Evolutionary conservation across 2,329 filamentous ascomycete genomes (phyloP).

Genomic region (Scolecobasidium constrictum): DNA sequence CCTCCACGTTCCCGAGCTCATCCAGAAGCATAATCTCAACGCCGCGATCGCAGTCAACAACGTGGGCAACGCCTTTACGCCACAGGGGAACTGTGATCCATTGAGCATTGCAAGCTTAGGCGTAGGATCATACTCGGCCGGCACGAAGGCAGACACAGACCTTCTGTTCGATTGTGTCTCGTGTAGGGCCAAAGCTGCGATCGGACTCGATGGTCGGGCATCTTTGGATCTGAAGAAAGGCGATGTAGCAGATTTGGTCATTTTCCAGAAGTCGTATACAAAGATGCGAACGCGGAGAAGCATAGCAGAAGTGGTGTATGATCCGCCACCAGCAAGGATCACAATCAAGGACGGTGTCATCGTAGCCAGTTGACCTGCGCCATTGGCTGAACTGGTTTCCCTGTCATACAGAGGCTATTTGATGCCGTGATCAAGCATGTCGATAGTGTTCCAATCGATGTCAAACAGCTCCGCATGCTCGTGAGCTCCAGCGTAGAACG

Average conservation of each 20-base stretch:
- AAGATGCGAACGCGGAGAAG: conserved; percentile 31
- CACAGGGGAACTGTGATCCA: conserved; percentile 57
- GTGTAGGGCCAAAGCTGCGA: conserved; percentile 27
- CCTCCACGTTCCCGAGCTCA: conserved; percentile 49
- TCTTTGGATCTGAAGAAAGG: conserved; percentile 22
- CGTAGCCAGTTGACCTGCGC: conserved; percentile 4
- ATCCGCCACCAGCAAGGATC: conserved; percentile 14
- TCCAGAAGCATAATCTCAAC: conserved; percentile 45
- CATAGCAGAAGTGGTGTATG: conserved; percentile 34
- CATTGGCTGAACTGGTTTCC: too few species aligned
- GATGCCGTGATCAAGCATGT: too few species aligned
- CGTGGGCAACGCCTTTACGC: conserved; percentile 65
- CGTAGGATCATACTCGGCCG: conserved; percentile 57
- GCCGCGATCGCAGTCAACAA: conserved; percentile 59
- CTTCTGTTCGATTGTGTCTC: conserved; percentile 46
- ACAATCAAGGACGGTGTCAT: conserved; percentile 7
- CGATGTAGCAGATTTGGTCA: conserved; percentile 30
- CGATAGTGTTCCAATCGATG: too few species aligned
- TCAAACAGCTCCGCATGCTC: too few species aligned
- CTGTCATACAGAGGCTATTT: too few species aligned
- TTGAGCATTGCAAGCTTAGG: conserved; percentile 50
- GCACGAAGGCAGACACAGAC: conserved; percentile 47
- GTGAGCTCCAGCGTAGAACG: too few species aligned
- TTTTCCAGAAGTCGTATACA: conserved; percentile 26
- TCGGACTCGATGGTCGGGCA: conserved; percentile 27